Base-by-base conservation (phyloP, 1,284 basidiomycete species). In the Rhodotorula sp. region DNA sequence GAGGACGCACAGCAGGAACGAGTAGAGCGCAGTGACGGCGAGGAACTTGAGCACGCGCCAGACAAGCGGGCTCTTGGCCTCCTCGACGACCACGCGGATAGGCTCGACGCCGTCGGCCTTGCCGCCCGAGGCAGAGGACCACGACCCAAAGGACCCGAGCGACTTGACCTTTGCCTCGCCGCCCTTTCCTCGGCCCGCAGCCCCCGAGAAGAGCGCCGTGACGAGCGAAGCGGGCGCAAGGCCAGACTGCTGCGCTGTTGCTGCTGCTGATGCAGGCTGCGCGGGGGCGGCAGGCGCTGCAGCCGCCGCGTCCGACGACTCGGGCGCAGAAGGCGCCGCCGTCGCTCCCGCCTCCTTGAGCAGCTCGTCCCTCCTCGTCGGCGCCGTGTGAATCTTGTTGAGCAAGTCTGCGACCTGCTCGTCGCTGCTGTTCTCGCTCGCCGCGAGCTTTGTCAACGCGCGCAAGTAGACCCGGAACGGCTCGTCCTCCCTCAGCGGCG, bases 61-160 rank as follows among this genome's bases (percentile, higher is more conserved):
- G 17, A 72, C 41, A 42, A 67, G 60, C 71, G 74, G 70, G 61
- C 42, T 84, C 89, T 82, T 80, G 89, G 91, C 87, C 85, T 92
- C 91, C 74, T 88, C 87, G 74, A 93, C 86, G 50, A 90, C 86
- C 50, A 93, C 91, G 64, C 89, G 86, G 50, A 93, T 89, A 9
- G 91, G 91, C 73, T 85, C 85, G 66, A 44, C 63, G 62, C 48
- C 54, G 46, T 50, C 48, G 7, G 34, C 7, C 58, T 45, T 23
- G 52, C 54, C 50, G 66, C 54, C 46, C 53, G 65, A 53, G 41
- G 61, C 45, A 12, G 57, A 74, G 60, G 23, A 59, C 34, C n/a
- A 68, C 42, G 50, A 53, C 8, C 67, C 70, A 49, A 55, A 61
- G 62, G 80, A 77, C 61, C 76, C 81, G 83, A 52, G 85, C 80